Evolutionary conservation across 805 yeast genomes (phyloP).

Genomic region (Lipomyces japonicus): DNA sequence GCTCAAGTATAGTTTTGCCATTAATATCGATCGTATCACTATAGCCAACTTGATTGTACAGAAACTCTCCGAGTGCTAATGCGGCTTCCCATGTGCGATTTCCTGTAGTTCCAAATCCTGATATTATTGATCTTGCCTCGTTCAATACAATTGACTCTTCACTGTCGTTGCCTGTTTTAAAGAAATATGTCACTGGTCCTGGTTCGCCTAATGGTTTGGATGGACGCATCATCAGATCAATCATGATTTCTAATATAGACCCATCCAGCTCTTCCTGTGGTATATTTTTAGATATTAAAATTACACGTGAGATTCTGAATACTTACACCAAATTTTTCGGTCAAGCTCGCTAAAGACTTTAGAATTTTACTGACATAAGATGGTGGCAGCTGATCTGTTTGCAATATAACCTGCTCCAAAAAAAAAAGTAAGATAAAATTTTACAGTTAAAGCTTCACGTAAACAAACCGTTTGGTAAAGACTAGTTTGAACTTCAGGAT

Average conservation of each 20-base stretch:
- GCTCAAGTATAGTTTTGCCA: slow-evolving; percentile 51
- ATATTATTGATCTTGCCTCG: slow-evolving; percentile 33
- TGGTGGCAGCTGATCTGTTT: neutral
- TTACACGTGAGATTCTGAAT: neutral
- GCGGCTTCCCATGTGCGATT: slow-evolving; percentile 94
- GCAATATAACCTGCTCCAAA: neutral
- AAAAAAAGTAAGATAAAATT: neutral
- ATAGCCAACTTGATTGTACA: slow-evolving; percentile 32
- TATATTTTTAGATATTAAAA: neutral
- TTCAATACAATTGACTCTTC: slow-evolving; percentile 17
- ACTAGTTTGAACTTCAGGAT: slow-evolving; percentile 11
- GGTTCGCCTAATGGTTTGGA: neutral
- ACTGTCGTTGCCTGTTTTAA: too few relatives aligned
- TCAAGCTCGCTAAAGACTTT: neutral
- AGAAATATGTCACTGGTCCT: slow-evolving; percentile 15
- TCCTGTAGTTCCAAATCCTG: slow-evolving; percentile 72
- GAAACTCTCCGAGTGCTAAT: slow-evolving; percentile 54
- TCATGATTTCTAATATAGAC: slow-evolving; percentile 5
- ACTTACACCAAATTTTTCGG: slow-evolving; percentile 8
- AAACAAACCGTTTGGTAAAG: slow-evolving; percentile 1
- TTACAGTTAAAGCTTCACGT: neutral
- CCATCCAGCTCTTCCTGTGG: slow-evolving; percentile 16
- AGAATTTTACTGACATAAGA: neutral
- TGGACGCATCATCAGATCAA: neutral
- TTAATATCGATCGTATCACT: neutral